Percentiles rank a stretch among this genome's conserved stretches.
Evolutionary conservation across 495 filamentous ascomycete species (phyloP).

Genomic region (Saxophila tyrrhenica): DNA sequence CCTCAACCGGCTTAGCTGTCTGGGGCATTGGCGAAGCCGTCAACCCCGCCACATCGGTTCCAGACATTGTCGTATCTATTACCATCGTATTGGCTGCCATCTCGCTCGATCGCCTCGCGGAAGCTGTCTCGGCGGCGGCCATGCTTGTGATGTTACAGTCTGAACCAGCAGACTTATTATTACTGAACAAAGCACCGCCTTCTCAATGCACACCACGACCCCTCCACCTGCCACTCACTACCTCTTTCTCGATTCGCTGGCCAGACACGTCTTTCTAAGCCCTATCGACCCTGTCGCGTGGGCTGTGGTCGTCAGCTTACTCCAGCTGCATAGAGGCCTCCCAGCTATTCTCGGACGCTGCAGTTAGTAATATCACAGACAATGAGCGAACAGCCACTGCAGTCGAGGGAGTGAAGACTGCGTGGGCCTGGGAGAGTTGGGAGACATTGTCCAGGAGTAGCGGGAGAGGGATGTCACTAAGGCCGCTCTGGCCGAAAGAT

Average conservation of each 20-base stretch:
- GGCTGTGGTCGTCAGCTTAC: background rate
- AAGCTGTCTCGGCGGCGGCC: background rate
- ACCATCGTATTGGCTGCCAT: background rate
- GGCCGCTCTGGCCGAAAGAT: background rate
- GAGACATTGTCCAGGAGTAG: background rate
- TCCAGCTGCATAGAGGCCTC: too few relatives aligned
- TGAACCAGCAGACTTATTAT: background rate
- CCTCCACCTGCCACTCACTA: background rate
- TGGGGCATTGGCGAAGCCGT: background rate
- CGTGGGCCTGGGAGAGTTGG: background rate
- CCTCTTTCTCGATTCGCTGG: background rate
- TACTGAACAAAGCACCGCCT: background rate
- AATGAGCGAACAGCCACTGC: background rate
- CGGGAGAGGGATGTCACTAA: background rate
- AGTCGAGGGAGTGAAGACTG: conserved; percentile 6
- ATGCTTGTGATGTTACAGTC: background rate
- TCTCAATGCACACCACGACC: background rate
- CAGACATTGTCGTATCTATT: background rate
- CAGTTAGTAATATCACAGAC: background rate
- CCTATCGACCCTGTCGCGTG: background rate
- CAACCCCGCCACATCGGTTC: background rate
- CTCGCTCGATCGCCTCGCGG: background rate
- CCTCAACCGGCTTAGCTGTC: background rate
- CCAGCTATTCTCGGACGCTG: background rate
- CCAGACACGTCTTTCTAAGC: background rate